A percentile compares a stretch with the other conserved stretches of the same genome.
Evolutionary conservation across 1,284 basidiomycete species (phyloP).

Genomic region (Apiotrichum sp.): DNA sequence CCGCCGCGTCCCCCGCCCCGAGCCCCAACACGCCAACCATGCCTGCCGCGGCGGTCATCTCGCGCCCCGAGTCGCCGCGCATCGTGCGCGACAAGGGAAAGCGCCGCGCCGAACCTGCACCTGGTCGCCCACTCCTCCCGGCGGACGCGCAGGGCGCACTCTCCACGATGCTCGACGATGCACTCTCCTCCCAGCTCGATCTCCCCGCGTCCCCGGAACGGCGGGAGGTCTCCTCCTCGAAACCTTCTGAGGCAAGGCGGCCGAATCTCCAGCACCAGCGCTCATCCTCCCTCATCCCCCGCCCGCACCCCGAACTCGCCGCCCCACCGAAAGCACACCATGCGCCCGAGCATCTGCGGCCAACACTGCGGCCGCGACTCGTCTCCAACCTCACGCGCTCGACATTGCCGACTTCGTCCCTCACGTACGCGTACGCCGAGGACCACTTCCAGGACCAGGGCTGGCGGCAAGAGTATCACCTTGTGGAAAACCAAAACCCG

Average conservation of each 20-base stretch:
- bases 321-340: constrained; percentile 2
- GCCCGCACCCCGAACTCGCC: neutral
- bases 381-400: constrained; percentile 34
- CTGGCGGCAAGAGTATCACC: constrained; percentile 1
- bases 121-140: constrained; percentile 1
- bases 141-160: constrained; percentile 3
- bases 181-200: constrained; percentile 27
- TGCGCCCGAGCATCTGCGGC: constrained; percentile 1
- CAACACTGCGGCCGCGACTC: constrained; percentile 23
- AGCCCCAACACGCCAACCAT: neutral
- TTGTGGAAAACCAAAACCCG: neutral
- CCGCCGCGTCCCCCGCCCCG: neutral
- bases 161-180: constrained; percentile 23
- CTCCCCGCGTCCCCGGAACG: neutral
- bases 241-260: neutral
- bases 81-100: constrained; percentile 18
- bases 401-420: constrained; percentile 31
- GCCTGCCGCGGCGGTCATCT: neutral
- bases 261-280: no score
- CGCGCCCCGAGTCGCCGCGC: neutral
- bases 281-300: neutral
- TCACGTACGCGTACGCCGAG: constrained; percentile 22
- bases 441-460: constrained; percentile 7
- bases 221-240: neutral
- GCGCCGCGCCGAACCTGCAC: constrained; percentile 13